These are phyloP conservation scores for Candida sp. DNA, from an alignment of 1,139 yeast genomes.

Conservation along the genomic window DNA sequence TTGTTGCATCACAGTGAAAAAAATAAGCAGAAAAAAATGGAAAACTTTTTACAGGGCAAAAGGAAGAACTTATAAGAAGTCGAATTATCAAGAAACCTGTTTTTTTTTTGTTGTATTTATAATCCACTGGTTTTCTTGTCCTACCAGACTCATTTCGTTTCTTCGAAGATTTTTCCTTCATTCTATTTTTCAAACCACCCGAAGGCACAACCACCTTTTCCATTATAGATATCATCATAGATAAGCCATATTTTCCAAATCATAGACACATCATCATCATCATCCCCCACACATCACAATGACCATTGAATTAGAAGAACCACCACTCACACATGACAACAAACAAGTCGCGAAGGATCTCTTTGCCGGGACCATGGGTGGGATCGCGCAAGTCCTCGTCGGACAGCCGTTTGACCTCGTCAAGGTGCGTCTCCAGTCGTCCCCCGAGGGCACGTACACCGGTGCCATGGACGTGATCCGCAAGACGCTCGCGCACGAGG, in stretches of 20 bases:
- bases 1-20: background rate
- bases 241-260: background rate
- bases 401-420: slow-evolving; percentile 98
- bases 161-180: background rate
- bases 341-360: slow-evolving; percentile 77
- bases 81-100: no score
- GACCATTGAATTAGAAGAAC: slow-evolving; percentile 54
- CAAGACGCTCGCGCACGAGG: slow-evolving; percentile 74
- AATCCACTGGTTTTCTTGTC: no score
- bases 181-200: background rate
- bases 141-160: no score
- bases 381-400: slow-evolving; percentile 91
- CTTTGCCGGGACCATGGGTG: slow-evolving; percentile 92
- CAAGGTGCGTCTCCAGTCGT: slow-evolving; percentile 88
- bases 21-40: background rate
- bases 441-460: slow-evolving; percentile 74
- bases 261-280: background rate
- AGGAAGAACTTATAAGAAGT: no score
- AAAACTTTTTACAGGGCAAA: background rate
- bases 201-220: background rate
- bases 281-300: slow-evolving; percentile 17
- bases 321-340: slow-evolving; percentile 40
- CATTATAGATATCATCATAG: background rate
- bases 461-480: slow-evolving; percentile 81
- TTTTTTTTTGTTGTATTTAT: no score